Percentiles rank a stretch among this genome's conserved stretches.
phyloP scores from a whole-genome alignment of 306 rosid genomes.

The Alnus rubra region DNA sequence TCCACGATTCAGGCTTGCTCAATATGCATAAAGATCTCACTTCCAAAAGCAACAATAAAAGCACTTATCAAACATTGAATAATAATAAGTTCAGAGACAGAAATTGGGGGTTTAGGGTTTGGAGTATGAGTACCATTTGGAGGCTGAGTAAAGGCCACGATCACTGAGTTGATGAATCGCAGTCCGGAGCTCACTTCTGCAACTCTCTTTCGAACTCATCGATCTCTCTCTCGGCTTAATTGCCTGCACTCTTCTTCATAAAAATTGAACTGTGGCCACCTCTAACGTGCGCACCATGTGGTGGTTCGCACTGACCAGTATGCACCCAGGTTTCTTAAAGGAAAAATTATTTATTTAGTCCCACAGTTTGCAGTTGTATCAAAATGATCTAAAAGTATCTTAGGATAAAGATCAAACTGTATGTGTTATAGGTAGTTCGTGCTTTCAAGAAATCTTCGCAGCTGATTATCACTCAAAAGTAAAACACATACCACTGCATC shows the following conservation, averaged over 20 bases:
- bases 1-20: not conserved
- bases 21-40: no score
- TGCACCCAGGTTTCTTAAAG: not conserved
- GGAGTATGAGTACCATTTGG: slow-evolving; percentile 69
- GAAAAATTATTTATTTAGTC: not conserved
- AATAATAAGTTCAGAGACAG: not conserved
- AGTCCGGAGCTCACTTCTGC: slow-evolving; percentile 83
- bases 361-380: no score
- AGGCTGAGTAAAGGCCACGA: slow-evolving; percentile 77
- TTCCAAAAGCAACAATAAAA: not conserved
- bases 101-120: not conserved
- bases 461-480: not conserved
- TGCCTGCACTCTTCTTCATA: slow-evolving; percentile 2
- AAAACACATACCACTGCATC: not conserved
- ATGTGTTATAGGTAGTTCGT: not conserved
- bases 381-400: no score
- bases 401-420: not conserved
- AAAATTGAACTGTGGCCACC: slow-evolving; percentile 11
- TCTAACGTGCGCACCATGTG: slow-evolving; percentile 26
- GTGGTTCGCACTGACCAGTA: not conserved
- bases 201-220: slow-evolving; percentile 81
- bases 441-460: not conserved
- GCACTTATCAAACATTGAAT: not conserved
- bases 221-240: slow-evolving; percentile 7
- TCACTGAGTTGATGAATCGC: slow-evolving; percentile 86